These are phyloP conservation scores for Phytophthora sp. DNA, from an alignment of 352 stramenopile species.

Conservation along the genomic window DNA sequence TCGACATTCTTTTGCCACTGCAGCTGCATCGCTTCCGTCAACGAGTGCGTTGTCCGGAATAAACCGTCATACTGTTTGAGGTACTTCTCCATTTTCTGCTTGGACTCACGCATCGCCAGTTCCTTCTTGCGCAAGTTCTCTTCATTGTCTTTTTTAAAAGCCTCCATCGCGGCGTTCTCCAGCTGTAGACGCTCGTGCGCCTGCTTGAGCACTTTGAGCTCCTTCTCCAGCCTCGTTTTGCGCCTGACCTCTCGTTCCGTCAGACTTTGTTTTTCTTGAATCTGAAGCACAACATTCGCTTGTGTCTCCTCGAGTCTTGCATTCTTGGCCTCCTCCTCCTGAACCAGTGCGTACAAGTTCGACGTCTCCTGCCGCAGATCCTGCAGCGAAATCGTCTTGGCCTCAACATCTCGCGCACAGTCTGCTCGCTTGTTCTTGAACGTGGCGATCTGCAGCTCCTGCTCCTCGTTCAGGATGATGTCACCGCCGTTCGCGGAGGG, in stretches of 20 bases:
- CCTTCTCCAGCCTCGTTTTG: conserved; percentile 70
- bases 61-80: conserved; percentile 87
- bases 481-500: conserved; percentile 40
- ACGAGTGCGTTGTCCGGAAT: conserved; percentile 77
- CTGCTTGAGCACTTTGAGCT: conserved; percentile 76
- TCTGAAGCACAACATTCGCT: conserved; percentile 43
- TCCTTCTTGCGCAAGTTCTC: conserved; percentile 75
- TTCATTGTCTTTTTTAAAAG: conserved; percentile 58
- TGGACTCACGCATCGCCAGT: conserved; percentile 73
- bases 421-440: conserved; percentile 78
- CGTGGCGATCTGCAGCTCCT: conserved; percentile 71
- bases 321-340: conserved; percentile 71
- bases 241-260: conserved; percentile 67
- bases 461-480: conserved; percentile 69
- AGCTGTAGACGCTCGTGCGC: conserved; percentile 54
- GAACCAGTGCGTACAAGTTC: conserved; percentile 65
- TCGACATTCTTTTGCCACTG: conserved; percentile 89
- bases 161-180: conserved; percentile 50
- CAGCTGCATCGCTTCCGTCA: conserved; percentile 81
- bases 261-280: conserved; percentile 68
- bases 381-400: conserved; percentile 69
- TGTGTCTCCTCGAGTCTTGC: conserved; percentile 61
- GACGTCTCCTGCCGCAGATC: conserved; percentile 70
- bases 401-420: conserved; percentile 70
- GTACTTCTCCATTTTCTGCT: conserved; percentile 91